phyloP scores from a whole-genome alignment of 257 asterid species.

The Nicotiana attenuata region DNA sequence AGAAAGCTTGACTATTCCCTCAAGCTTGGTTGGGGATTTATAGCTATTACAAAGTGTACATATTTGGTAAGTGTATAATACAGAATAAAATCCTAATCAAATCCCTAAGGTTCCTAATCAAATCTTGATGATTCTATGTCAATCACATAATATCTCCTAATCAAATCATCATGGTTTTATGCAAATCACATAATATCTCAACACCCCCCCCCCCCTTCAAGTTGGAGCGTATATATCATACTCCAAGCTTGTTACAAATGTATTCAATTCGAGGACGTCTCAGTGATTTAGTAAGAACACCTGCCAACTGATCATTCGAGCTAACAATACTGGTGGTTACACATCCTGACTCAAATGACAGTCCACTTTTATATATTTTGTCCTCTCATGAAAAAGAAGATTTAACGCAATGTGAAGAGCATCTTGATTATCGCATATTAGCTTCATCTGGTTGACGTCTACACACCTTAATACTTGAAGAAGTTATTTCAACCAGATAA shows the following conservation, averaged over 20 bases:
- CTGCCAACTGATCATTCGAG: background rate
- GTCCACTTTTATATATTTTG: background rate
- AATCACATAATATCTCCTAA: too few species aligned
- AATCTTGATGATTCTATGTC: too few species aligned
- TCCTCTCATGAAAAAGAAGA: background rate
- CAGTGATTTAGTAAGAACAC: background rate
- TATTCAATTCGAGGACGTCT: background rate
- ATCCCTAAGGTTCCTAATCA: too few species aligned
- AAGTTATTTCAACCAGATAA: background rate
- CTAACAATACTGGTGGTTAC: background rate
- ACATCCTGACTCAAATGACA: background rate
- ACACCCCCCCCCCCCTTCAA: background rate
- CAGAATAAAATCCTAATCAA: too few species aligned
- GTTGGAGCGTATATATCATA: background rate
- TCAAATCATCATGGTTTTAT: background rate
- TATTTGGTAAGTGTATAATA: too few species aligned
- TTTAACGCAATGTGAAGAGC: background rate
- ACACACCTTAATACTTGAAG: background rate
- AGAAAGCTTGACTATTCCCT: background rate
- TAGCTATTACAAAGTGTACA: background rate
- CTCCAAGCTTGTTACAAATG: background rate
- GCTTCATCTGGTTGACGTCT: background rate
- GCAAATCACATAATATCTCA: background rate
- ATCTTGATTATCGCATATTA: background rate
- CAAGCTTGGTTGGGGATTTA: background rate